Base-by-base conservation (phyloP, 2,329 filamentous ascomycete species). In the Fusarium musae region DNA sequence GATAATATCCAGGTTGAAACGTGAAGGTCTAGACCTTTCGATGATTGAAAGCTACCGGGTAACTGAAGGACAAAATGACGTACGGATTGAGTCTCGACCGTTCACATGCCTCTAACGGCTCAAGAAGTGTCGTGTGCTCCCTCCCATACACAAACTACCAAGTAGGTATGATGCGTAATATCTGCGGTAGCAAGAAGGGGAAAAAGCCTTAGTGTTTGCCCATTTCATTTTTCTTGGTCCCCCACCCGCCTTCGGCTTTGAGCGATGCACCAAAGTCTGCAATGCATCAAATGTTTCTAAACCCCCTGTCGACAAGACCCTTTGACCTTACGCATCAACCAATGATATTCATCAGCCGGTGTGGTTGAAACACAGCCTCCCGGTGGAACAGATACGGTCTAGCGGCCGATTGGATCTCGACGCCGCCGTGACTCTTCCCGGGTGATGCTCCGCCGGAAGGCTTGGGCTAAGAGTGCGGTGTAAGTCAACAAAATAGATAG, bases 191-290 rank as follows among this genome's bases (percentile, higher is more conserved):
- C 19, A 34, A 40, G 9, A 6, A 23, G 17, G 16, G 23, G 32
- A 30, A 23, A 57, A 63, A 68, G 69, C 68, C 69, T 72, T 57
- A 53, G 53, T 36, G 69, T 67, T 71, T 71, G 69, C 69, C 69
- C 21, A 52, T 53, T 30, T 26, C 34, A 37, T 30, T 17, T 28
- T 47, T 28, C 19, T 30, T 12, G 19, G 17, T 54, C n/a, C 39
- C 39, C 46, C 32, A 49, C 63, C 59, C 46, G 15, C 15, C 39
- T 39, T 59, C 68, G 68, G 61, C 26, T 46, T 66, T 70, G 40
- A 61, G 62, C 68, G 66, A 70, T 66, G 56, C 66, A 58, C 42
- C 10, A 34, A 30, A 26, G n/a, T 39, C 42, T 40, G 57, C 17
- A 49, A 36, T 28, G 19, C 30, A 30, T 54, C 36, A 47, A 58